phyloP scores from a whole-genome alignment of 1,284 basidiomycete species.

The Exobasidium cylindrosporum region DNA sequence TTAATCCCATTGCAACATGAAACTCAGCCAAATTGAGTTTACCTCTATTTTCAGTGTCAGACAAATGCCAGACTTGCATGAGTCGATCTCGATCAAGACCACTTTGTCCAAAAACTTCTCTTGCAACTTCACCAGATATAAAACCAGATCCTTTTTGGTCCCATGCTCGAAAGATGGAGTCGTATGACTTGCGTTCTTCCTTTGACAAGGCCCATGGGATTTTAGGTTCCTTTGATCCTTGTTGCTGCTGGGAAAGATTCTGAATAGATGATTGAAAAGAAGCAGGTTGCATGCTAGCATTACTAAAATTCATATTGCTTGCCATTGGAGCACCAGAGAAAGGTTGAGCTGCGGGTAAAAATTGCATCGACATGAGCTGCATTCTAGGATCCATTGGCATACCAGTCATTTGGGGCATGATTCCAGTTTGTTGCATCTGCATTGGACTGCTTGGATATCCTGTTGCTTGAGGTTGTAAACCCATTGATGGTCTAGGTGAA shows the following conservation, averaged over 20 bases:
- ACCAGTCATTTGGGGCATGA: slow-evolving; percentile 54
- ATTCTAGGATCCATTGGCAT: slow-evolving; percentile 52
- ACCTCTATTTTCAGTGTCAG: slow-evolving; percentile 51
- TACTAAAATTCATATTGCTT: slow-evolving; percentile 51
- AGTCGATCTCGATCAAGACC: slow-evolving; percentile 84
- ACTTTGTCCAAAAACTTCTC: slow-evolving; percentile 92
- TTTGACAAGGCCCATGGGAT: slow-evolving; percentile 85
- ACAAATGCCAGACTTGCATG: slow-evolving; percentile 77
- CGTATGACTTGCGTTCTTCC: slow-evolving; percentile 93
- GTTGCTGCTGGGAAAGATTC: slow-evolving; percentile 62
- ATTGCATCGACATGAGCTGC: slow-evolving; percentile 54
- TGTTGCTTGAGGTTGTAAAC: slow-evolving; percentile 34
- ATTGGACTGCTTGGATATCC: slow-evolving; percentile 38
- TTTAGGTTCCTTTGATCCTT: slow-evolving; percentile 69
- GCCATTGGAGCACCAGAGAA: slow-evolving; percentile 47
- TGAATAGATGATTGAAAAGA: slow-evolving; percentile 51
- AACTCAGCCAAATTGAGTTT: slow-evolving; percentile 83
- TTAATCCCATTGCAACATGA: slow-evolving; percentile 97
- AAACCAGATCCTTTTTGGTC: slow-evolving; percentile 79
- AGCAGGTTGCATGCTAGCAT: slow-evolving; percentile 50
- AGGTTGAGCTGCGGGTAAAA: slow-evolving; percentile 51
- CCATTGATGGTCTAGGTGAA: slow-evolving; percentile 5
- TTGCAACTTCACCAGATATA: slow-evolving; percentile 78
- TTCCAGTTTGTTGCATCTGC: slow-evolving; percentile 42
- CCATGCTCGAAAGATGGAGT: slow-evolving; percentile 95